Base-by-base conservation (phyloP, 805 yeast genomes). In the Teunomyces atbi region DNA sequence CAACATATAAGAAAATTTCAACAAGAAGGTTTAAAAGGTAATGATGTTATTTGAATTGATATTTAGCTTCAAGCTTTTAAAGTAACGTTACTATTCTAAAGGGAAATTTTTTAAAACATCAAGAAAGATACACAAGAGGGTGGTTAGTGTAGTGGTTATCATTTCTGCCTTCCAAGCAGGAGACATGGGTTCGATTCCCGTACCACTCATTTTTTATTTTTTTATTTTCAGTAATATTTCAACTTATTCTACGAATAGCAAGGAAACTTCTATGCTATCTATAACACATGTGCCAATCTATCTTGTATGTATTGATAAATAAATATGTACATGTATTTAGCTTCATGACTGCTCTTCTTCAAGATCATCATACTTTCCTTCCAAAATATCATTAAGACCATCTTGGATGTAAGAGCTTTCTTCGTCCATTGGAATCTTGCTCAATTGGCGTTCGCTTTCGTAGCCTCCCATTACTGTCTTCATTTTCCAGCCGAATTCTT, bases 111-210 rank as follows among this genome's bases (percentile, higher is more conserved):
- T n/a, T 21, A 6, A 12, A n/a, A 30, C 11, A 12, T 7, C 11
- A 12, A 6, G 5, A 3, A 3, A 5, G 26, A 11, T 26, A 28
- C 15, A 15, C 15, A 46, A 21, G 10, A 10, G 89, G 89, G 85
- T 81, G 85, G 84, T 83, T 85, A 82, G 92, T 85, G 89, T 84
- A 85, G 88, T 82, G 91, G 92, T 82, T 83, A 85, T 82, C 88
- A 85, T 84, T 74, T 82, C 80, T 82, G 89, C 90, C 90, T 85
- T 86, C 91, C 91, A 85, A 86, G 91, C 89, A 82, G 81, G 84
- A 74, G 91, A 81, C 89, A 83, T 79, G 91, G 90, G 92, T 85
- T 85, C 92, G 90, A 85, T 83, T 85, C 92, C 85, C 89, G 86
- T 82, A 82, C 83, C 84, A 81, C 83, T 83, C 89, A 82, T 51